Base-by-base conservation (phyloP, 805 yeast genomes). In the Ogataea trehaloabstinens region DNA sequence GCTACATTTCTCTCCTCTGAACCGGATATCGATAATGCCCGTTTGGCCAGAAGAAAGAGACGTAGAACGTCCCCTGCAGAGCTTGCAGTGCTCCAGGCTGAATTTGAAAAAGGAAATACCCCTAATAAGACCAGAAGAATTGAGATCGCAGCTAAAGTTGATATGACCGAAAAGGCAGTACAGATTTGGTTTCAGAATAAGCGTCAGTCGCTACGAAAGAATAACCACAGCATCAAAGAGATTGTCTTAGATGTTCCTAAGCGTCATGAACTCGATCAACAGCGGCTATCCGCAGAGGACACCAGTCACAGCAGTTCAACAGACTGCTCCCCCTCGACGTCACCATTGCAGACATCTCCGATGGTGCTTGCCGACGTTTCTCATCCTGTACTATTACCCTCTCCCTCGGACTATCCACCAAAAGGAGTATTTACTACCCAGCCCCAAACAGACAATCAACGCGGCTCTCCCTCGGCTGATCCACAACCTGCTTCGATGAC, bases 141-240 rank as follows among this genome's bases (percentile, higher is more conserved):
- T 31, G 85, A 82, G 48, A 85, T 93, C 48, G 96, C 98, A 4
- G 62, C 67, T 21, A 76, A 71, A 48, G 95, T 93, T 28, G 81
- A 80, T 50, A 93, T 93, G 98, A 79, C 91, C n/a, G 97, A 90
- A 62, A 88, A 90, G 61, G 96, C 97, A 2, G 95, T 93, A 24
- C 99, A 93, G 67, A 88, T 91, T 46, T 93, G 99, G 99, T 93
- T 93, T 67, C 99, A 93, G 66, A 93, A 93, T 64, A 85, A 81
- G 62, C 78, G 99, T 62, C 97, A 91, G 64, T 74, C 90, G 25
- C 64, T 83, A 46, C 75, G 89, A 54, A 78, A 81, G 51, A 48
- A 48, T 25, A 50, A 47, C 32, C 49, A 44, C 17, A 45, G 27
- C 31, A 40, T 43, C 19, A 71, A 66, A 42, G 67, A 60, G 31